Conservation (phyloP, 1,284 basidiomycete species). For the Pseudozyma flocculosa region DNA sequence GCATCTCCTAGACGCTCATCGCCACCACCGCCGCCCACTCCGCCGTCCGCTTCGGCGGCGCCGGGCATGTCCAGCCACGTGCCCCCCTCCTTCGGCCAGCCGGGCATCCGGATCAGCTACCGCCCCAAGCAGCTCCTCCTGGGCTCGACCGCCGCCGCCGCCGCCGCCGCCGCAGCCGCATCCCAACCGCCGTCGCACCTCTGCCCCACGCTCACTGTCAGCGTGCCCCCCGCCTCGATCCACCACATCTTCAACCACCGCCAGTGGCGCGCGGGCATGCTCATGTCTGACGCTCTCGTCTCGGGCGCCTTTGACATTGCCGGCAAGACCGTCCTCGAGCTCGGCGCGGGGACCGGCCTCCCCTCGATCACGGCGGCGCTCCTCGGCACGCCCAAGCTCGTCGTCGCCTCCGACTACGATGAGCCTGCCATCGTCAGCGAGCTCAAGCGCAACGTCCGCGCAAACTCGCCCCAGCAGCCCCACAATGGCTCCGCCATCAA, state of each 20-base stretch:
- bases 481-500: conserved; percentile 7
- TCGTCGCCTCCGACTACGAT: conserved; percentile 53
- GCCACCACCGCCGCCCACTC: no score
- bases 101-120: conserved; percentile 38
- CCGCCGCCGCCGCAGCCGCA: background rate
- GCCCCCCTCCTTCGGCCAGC: conserved; percentile 12
- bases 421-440: conserved; percentile 46
- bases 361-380: conserved; percentile 43
- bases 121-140: conserved; percentile 20
- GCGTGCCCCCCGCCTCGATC: conserved; percentile 49
- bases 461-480: conserved; percentile 10
- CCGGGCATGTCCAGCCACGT: background rate
- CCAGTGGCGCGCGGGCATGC: conserved; percentile 56
- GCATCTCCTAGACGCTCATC: background rate
- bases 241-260: conserved; percentile 55
- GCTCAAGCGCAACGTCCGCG: conserved; percentile 34
- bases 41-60: background rate
- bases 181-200: background rate
- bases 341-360: conserved; percentile 51
- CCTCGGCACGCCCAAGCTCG: conserved; percentile 9
- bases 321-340: conserved; percentile 36
- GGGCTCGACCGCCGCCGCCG: conserved; percentile 2
- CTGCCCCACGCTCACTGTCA: conserved; percentile 19
- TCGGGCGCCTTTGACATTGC: conserved; percentile 24
- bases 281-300: conserved; percentile 48